phyloP scores from a whole-genome alignment of 192 early-diverging fungal species.

The Coemansia sp. region DNA sequence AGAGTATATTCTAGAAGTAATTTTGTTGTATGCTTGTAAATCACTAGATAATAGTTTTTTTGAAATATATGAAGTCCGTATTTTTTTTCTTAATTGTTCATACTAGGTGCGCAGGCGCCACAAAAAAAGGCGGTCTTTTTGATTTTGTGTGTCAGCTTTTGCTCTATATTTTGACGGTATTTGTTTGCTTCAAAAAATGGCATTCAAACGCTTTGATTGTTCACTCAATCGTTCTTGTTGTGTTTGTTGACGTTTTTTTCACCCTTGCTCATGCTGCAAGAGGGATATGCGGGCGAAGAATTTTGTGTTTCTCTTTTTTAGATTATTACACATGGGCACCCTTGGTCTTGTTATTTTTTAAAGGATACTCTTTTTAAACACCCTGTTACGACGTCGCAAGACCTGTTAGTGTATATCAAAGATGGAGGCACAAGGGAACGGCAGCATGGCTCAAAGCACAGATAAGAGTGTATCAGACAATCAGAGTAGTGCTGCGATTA shows the following conservation, averaged over 20 bases:
- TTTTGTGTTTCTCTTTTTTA: constrained; percentile 1
- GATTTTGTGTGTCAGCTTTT: constrained; percentile 12
- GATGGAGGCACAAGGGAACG: background rate
- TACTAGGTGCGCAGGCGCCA: background rate
- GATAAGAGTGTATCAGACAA: background rate
- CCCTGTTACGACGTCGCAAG: background rate
- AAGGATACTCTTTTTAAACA: background rate
- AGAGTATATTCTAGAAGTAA: background rate
- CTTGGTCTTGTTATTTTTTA: background rate
- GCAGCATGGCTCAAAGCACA: background rate
- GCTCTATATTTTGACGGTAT: constrained; percentile 6
- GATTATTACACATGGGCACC: background rate
- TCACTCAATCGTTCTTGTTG: background rate
- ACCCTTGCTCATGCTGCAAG: background rate
- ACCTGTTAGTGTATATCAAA: background rate
- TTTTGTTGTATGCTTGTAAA: background rate
- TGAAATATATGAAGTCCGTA: too few species aligned
- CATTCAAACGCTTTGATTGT: background rate
- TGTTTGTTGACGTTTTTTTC: constrained; percentile 10
- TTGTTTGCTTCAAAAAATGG: background rate
- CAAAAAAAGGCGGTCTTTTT: background rate
- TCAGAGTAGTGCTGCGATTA: background rate
- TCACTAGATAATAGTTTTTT: too few species aligned
- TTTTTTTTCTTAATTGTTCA: background rate
- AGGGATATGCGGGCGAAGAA: background rate